These are phyloP conservation scores for Scheffersomyces parashehatae DNA, from an alignment of 1,139 yeast genomes.

Conservation along the genomic window DNA sequence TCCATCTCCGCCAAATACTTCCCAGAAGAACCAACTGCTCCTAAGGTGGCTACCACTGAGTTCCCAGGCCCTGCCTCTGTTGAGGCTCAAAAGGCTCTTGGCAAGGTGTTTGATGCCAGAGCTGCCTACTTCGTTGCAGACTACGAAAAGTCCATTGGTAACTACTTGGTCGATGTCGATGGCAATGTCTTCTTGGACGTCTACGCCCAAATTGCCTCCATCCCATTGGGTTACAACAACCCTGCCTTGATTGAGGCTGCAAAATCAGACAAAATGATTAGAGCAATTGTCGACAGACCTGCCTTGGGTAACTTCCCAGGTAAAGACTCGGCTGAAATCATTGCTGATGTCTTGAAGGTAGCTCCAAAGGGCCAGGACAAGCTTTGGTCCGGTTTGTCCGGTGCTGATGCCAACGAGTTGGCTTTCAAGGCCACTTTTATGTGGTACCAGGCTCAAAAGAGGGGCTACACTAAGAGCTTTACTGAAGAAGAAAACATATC, in stretches of 20 bases:
- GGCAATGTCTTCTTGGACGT: conserved; percentile 69
- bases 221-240: conserved; percentile 78
- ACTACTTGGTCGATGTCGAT: conserved; percentile 71
- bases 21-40: conserved; percentile 68
- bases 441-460: conserved; percentile 64
- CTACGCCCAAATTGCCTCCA: conserved; percentile 77
- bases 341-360: conserved; percentile 55
- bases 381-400: conserved; percentile 76
- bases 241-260: conserved; percentile 67
- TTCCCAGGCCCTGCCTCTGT: conserved; percentile 68
- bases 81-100: conserved; percentile 47
- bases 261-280: conserved; percentile 60
- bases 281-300: conserved; percentile 73
- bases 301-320: conserved; percentile 79
- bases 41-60: conserved; percentile 48
- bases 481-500: conserved; percentile 59
- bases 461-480: conserved; percentile 53
- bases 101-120: conserved; percentile 60
- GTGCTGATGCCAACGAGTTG: conserved; percentile 82
- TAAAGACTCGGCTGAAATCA: conserved; percentile 57
- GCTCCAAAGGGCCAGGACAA: conserved; percentile 72
- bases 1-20: conserved; percentile 55
- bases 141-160: conserved; percentile 67
- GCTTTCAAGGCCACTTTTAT: conserved; percentile 85
- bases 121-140: conserved; percentile 71